phyloP scores from a whole-genome alignment of 441 rosid species.

The Adansonia madagascariensis region DNA sequence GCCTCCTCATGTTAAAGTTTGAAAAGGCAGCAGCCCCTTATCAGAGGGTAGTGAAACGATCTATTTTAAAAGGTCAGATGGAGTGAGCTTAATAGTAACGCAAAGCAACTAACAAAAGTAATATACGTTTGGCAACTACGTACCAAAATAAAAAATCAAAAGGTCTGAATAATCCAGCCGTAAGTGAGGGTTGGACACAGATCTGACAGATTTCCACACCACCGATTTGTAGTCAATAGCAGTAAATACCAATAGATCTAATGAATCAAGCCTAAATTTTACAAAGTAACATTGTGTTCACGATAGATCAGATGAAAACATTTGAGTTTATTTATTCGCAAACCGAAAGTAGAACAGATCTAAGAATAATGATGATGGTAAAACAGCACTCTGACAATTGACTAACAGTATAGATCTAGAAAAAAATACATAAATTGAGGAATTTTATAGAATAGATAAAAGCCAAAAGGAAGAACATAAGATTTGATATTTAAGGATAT shows the following conservation, averaged over 20 bases:
- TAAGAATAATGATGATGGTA: not conserved
- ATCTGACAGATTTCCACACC: not conserved
- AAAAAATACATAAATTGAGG: not conserved
- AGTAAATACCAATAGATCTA: constrained; percentile 20
- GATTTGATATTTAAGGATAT: constrained; percentile 29
- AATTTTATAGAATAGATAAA: not conserved
- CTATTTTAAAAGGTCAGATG: not conserved
- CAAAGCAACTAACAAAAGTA: not conserved
- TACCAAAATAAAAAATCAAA: not conserved
- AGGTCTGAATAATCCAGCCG: constrained; percentile 1
- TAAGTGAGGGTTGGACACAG: not conserved
- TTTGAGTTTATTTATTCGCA: not conserved
- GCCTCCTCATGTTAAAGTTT: not conserved
- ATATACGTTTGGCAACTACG: not conserved
- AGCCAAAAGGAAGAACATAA: not conserved
- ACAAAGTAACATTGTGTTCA: not conserved
- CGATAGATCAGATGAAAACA: not conserved
- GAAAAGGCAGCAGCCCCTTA: not conserved
- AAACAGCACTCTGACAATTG: not conserved
- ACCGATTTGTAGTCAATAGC: not conserved
- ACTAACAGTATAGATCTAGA: constrained; percentile 7
- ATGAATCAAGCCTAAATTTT: not conserved
- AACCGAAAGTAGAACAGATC: not conserved
- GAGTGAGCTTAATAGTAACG: not conserved
- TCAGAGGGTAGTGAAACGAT: not conserved